Evolutionary conservation across 495 filamentous ascomycete genomes (phyloP).

Genomic region (Penicillium paradoxum): DNA sequence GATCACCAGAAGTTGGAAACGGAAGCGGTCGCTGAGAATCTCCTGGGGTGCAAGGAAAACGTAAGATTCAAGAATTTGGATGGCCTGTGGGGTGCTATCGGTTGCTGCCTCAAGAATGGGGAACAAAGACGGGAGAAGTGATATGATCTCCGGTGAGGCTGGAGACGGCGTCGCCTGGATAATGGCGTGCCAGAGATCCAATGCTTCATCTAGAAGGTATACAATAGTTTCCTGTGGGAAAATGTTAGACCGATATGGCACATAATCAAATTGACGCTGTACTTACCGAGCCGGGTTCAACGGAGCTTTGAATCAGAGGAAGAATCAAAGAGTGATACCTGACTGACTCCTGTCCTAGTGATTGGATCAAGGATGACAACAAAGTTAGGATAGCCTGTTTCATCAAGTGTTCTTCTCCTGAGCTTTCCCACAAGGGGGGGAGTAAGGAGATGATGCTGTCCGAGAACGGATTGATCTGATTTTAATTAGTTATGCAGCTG

Average conservation of each 20-base stretch:
- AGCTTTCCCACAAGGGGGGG: slow-evolving; percentile 78
- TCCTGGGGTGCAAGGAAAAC: slow-evolving; percentile 70
- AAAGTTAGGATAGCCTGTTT: slow-evolving; percentile 89
- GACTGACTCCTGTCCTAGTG: slow-evolving; percentile 69
- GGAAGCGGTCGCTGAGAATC: slow-evolving; percentile 62
- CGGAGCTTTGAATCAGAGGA: slow-evolving; percentile 71
- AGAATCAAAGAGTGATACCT: slow-evolving; percentile 69
- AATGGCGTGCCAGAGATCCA: slow-evolving; percentile 83
- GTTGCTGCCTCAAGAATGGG: slow-evolving; percentile 67
- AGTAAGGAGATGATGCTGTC: slow-evolving; percentile 74
- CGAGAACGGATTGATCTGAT: slow-evolving; percentile 63
- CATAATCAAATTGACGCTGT: not conserved
- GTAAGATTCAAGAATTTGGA: slow-evolving; percentile 74
- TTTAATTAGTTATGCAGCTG: slow-evolving; percentile 7
- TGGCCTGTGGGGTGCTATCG: slow-evolving; percentile 61
- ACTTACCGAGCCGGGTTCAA: slow-evolving; percentile 67
- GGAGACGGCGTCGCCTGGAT: slow-evolving; percentile 64
- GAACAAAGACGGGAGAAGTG: slow-evolving; percentile 62
- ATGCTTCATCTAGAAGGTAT: slow-evolving; percentile 85
- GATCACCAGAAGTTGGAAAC: slow-evolving; percentile 50
- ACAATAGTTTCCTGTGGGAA: slow-evolving; percentile 58
- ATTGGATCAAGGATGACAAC: slow-evolving; percentile 68
- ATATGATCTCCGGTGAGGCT: slow-evolving; percentile 58
- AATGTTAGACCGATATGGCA: not conserved
- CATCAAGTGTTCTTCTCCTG: slow-evolving; percentile 76